A percentile compares a stretch with the other conserved stretches of the same genome.
phyloP scores from a whole-genome alignment of 73 alveolate genomes.

The Paramecium primaurelia region DNA sequence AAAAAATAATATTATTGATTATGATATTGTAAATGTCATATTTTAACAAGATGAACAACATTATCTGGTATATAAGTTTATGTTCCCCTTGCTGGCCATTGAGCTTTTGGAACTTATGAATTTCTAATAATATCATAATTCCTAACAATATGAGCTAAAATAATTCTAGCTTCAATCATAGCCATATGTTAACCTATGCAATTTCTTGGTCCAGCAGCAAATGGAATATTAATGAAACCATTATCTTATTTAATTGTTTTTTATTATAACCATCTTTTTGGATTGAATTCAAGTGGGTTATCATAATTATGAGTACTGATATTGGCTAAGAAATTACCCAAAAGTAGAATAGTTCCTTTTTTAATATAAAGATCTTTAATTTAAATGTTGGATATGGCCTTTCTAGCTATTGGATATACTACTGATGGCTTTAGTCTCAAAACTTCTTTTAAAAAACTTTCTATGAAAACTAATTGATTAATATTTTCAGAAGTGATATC shows the following conservation, averaged over 20 bases:
- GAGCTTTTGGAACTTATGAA: neutral
- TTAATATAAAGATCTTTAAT: neutral
- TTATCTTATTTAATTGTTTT: neutral
- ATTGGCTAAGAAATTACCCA: neutral
- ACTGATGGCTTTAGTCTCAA: neutral
- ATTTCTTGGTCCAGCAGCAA: slow-evolving; percentile 63
- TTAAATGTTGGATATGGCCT: neutral
- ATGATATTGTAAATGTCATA: neutral
- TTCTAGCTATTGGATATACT: neutral
- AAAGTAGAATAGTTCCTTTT: neutral
- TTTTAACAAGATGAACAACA: neutral
- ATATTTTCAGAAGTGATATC: neutral
- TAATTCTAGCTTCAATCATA: neutral
- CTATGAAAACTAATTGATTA: neutral
- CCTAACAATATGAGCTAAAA: neutral
- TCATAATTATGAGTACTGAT: neutral
- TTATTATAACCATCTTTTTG: neutral
- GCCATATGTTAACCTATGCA: neutral
- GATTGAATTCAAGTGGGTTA: slow-evolving; percentile 20
- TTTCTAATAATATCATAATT: neutral
- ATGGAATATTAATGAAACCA: slow-evolving; percentile 9
- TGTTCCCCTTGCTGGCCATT: neutral
- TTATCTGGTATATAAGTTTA: neutral
- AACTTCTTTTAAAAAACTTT: neutral
- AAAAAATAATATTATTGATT: neutral